Evolutionary conservation across 371 early-diverging fungal species (phyloP), one percentile per base, ranked within the genome.

Genomic region (Mucor plumbeus): DNA sequence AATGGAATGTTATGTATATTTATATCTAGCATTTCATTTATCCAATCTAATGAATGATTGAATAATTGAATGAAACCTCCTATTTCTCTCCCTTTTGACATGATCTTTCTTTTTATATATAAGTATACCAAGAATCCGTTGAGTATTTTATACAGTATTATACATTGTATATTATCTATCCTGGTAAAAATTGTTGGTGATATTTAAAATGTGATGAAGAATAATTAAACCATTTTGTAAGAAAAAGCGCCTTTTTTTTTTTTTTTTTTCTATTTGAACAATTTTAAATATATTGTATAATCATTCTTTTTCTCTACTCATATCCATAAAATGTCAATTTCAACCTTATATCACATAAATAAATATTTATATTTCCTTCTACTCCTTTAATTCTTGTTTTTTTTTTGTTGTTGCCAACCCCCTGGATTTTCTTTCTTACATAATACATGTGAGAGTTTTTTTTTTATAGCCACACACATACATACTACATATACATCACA

Each of bases 21-120:
- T 38, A 3, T 26, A 3, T 26, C 26, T 26, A 26, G 1, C 5
- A 50, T 21, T 7, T 21, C 38, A 38, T 11, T 11, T 5, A 38
- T 11, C 38, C 26, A 26, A 26, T 6, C 38, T 9, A 5, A 36
- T 36, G 38, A 36, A 36, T 36, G 38, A 9, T 26, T 26, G 26
- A 26, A 26, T 26, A 26, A 26, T 1, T 26, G 26, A 26, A 3
- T 26, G 26, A 26, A 26, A 38, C 31, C 53, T 53, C 53, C 48
- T 47, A 17, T 61, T 5, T 61, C 34, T 13, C 59, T 59, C 40
- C 39, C 59, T 59, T 59, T 38, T 11, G 11, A 38, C 17, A 31
- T 47, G 47, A 17, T 50, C 26, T 50, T 10, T 10, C 17, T 10
- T 26, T 8, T 50, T 10, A 26, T 26, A 26, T 26, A 26, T 26